Conservation (phyloP, 2,329 filamentous ascomycete genomes). For the Epichloe uncinata region DNA sequence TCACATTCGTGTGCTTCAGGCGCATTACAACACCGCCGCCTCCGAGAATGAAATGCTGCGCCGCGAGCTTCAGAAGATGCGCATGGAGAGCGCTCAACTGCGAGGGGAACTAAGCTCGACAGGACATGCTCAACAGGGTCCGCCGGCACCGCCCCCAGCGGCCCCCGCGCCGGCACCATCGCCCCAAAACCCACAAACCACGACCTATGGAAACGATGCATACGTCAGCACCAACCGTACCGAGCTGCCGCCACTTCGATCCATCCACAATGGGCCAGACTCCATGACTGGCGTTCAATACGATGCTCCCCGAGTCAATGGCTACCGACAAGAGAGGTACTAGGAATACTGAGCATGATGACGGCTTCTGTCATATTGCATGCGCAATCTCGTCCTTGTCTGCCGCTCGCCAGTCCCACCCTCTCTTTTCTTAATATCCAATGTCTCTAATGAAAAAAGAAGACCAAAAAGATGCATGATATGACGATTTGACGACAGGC, state of each 20-base stretch:
- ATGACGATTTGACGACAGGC: slow-evolving; percentile 11
- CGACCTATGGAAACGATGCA: slow-evolving; percentile 16
- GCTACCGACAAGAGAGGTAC: slow-evolving; percentile 30
- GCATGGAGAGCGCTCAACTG: slow-evolving; percentile 35
- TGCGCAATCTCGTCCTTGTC: neutral
- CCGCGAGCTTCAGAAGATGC: slow-evolving; percentile 33
- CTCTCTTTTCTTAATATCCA: neutral
- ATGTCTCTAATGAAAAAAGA: no score
- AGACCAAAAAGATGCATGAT: neutral
- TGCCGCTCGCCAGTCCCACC: neutral
- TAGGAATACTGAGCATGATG: slow-evolving; percentile 7
- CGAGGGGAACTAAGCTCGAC: slow-evolving; percentile 21
- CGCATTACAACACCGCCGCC: slow-evolving; percentile 27
- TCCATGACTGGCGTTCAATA: slow-evolving; percentile 57
- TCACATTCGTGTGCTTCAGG: slow-evolving; percentile 31
- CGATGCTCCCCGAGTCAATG: slow-evolving; percentile 33
- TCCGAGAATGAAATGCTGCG: slow-evolving; percentile 36
- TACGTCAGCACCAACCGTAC: slow-evolving; percentile 25
- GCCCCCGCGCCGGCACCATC: slow-evolving; percentile 10
- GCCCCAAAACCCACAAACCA: slow-evolving; percentile 5
- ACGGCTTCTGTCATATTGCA: neutral
- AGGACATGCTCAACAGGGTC: slow-evolving; percentile 11
- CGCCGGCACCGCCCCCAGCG: slow-evolving; percentile 12
- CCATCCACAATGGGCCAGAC: slow-evolving; percentile 38
- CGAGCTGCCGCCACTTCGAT: slow-evolving; percentile 44